Evolutionary conservation across 345 rosid species (phyloP), one percentile per base, ranked within the genome.

Genomic region (Laguncularia racemosa): DNA sequence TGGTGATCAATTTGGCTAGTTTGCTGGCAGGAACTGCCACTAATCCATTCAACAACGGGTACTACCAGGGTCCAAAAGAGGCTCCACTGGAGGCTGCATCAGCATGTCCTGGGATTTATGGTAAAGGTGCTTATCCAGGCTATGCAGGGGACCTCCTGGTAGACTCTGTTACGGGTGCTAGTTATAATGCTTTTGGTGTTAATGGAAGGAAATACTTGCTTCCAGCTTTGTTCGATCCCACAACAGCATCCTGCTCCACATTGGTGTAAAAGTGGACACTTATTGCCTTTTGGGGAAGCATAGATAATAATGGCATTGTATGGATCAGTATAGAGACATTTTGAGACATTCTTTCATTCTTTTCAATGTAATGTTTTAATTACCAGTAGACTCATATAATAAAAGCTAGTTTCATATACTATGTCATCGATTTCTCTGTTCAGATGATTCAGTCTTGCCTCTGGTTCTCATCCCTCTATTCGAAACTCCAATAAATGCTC

Each of bases 191-290:
- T 6, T 0, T 19, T 21, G 40, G 56, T 43, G 47, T 60, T 49
- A 44, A 48, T 6, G 64, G 60, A 14, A 53, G 62, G 68, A 48
- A 67, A 71, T 72, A 63, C 57, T 58, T 73, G 60, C 62, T 66
- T 12, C 70, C 70, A 7, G 70, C 70, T 19, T 20, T 66, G 59
- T 59, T 50, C 20, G 65, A 66, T 44, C 70, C 70, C 14, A 20
- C 49, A 11, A 38, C 64, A 20, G 47, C 60, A 6, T 48, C 64
- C 45, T 66, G 70, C 53, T 40, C 55, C 10, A 66, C 70, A 12
- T 49, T 53, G 53, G 64, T 53, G 50, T 60, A 45, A 55, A 43
- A 50, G 26, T 28, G 52, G 28, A 23, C 5, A 1, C 28, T 2
- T 6, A 6, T 3, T 23, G 28, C 5, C 28, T n/a, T n/a, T n/a